Percentiles rank a stretch among this genome's conserved stretches.
phyloP scores from a whole-genome alignment of 768 basidiomycete species.

The Lyophyllum semitale region DNA sequence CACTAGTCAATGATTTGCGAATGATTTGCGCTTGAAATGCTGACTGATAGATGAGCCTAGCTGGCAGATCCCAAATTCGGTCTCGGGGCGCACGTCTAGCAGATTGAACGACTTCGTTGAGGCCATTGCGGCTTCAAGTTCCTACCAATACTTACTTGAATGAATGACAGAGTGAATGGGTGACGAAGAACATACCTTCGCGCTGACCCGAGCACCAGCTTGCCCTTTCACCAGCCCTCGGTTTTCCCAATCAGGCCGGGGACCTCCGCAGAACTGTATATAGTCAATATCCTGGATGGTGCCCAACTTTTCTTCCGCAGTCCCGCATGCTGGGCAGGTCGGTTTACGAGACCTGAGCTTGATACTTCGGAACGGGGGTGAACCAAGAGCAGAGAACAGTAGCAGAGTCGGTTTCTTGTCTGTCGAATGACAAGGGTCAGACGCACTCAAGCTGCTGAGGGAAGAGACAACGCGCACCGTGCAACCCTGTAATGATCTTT shows the following conservation, averaged over 20 bases:
- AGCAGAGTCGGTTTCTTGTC: constrained; percentile 33
- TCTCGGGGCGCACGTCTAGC: constrained; percentile 78
- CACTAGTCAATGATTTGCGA: not conserved
- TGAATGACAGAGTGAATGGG: not conserved
- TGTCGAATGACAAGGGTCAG: constrained; percentile 61
- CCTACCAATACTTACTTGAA: constrained; percentile 13
- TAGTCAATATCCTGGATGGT: constrained; percentile 69
- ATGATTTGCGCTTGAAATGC: not conserved
- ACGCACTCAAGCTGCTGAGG: constrained; percentile 16
- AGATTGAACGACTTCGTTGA: constrained; percentile 36
- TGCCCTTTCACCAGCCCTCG: constrained; percentile 48
- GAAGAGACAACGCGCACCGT: not conserved
- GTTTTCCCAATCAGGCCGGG: constrained; percentile 63
- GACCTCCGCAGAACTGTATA: constrained; percentile 83
- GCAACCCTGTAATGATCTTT: constrained; percentile 44
- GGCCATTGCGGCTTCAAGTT: constrained; percentile 31
- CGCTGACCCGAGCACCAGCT: constrained; percentile 42
- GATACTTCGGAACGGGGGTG: constrained; percentile 78
- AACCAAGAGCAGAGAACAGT: constrained; percentile 67
- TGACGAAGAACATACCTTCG: constrained; percentile 33
- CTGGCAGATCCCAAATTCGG: constrained; percentile 86
- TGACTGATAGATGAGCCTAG: constrained; percentile 74
- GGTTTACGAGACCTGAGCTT: constrained; percentile 74
- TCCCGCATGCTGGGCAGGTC: constrained; percentile 78
- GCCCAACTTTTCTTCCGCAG: constrained; percentile 40